Evolutionary conservation across 208 protist species (phyloP), one percentile per base, ranked within the genome.

Genomic region (Acanthamoeba lenticulata): DNA sequence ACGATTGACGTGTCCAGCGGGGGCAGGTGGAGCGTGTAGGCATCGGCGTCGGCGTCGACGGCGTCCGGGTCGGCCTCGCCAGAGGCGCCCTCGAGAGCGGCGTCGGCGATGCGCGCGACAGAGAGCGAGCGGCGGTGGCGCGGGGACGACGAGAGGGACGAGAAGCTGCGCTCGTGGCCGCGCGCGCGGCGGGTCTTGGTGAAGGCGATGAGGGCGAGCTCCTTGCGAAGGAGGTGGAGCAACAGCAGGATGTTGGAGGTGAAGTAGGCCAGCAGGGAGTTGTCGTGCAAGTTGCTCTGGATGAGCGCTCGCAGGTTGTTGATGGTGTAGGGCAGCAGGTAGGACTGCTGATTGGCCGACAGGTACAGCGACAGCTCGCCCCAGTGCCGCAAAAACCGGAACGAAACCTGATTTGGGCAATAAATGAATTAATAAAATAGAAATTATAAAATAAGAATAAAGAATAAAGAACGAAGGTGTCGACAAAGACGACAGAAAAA

Each of bases 271-370:
- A 91, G 40, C 47, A 74, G 40, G 9, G 49, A 72, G 60, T 91
- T 91, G 85, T 91, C 85, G 57, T 91, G 85, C 85, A 91, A 38
- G 60, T 91, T 74, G 55, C 85, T 91, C n/a, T 91, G 85, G 11
- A 72, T 91, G 36, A 91, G 60, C 5, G 85, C 85, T 2, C 85
- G 49, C 36, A 91, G 24, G 42, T 74, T 91, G 60, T 72, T 91
- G 60, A 91, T 91, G 49, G 85, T 91, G 85, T 91, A 91, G 60
- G 85, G 85, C 85, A 91, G 49, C 34, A 91, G 42, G 44, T 85
- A 85, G 13, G 74, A 85, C 32, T 85, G 74, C 74, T 85, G 74
- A 29, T 85, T 85, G 74, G 52, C 85, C 24, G 85, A 91, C 38
- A 91, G 85, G 52, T 74, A 91, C 21, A 91, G 85, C 36, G 85